Conservation (phyloP, 495 filamentous ascomycete genomes). For the Ascobolus immersus region DNA sequence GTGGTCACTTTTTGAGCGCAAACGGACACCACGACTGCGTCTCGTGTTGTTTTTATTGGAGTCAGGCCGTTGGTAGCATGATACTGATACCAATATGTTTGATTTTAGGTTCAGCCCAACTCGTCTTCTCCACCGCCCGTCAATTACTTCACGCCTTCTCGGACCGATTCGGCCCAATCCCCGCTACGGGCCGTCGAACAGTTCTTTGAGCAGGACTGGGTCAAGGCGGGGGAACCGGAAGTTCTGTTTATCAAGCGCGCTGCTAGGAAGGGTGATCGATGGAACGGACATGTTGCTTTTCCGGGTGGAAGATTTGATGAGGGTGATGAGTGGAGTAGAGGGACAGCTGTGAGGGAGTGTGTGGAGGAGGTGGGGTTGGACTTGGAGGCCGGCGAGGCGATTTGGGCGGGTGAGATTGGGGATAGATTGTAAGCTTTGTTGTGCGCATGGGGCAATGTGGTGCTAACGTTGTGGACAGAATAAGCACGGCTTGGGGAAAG, state of each 20-base stretch:
- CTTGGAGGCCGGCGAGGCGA: slow-evolving; percentile 27
- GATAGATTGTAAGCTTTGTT: slow-evolving; percentile 25
- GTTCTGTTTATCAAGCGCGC: slow-evolving; percentile 56
- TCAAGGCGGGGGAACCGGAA: slow-evolving; percentile 47
- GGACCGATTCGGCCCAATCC: not conserved
- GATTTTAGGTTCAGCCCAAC: too few relatives aligned
- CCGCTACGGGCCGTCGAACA: not conserved
- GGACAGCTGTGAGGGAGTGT: slow-evolving; percentile 42
- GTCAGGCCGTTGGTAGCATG: too few relatives aligned
- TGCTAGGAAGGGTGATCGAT: slow-evolving; percentile 42
- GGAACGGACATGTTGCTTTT: slow-evolving; percentile 51
- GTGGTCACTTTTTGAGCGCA: too few relatives aligned
- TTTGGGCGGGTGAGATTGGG: slow-evolving; percentile 41
- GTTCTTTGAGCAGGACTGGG: slow-evolving; percentile 49
- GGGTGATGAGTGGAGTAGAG: slow-evolving; percentile 37
- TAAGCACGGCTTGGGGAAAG: too few relatives aligned
- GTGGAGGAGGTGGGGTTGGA: slow-evolving; percentile 48
- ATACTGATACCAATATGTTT: too few relatives aligned
- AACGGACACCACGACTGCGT: too few relatives aligned
- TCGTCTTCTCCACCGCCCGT: too few relatives aligned
- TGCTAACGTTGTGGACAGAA: too few relatives aligned
- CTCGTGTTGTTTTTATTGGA: too few relatives aligned
- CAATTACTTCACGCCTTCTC: too few relatives aligned
- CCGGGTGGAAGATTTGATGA: slow-evolving; percentile 50
- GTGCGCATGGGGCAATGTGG: too few relatives aligned